Evolutionary conservation across 306 rosid genomes (phyloP), one percentile per base, ranked within the genome.

Genomic region (Medicago lupulina): DNA sequence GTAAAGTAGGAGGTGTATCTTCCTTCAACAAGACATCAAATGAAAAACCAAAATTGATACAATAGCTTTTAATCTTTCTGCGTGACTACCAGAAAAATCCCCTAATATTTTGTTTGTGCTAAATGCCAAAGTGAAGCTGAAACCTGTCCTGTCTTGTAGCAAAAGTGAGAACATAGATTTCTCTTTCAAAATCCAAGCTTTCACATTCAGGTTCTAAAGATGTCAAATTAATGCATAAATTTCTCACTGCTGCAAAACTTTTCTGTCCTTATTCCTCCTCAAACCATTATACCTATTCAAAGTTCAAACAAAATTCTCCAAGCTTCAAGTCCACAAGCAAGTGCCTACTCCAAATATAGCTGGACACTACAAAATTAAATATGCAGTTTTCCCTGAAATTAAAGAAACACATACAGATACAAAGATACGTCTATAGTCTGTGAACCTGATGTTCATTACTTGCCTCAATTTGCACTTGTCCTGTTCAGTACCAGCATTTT

Each of bases 401-500:
- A 68, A 23, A 31, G 41, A 59, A 69, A 69, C 63, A 10, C 43
- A 67, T 10, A 18, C 17, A 23, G 75, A 57, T 43, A 57, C 34
- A 23, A 8, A 55, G 46, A 17, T 43, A 36, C 28, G 38, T 57
- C 62, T 57, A 21, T 21, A 57, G 38, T 55, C 36, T n/a, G 12
- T 40, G 67, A 55, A 39, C 15, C 14, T 16, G 75, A 44, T 18
- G 54, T 15, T 68, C 31, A n/a, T 76, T 66, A 54, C 58, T 41
- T 64, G 75, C 50, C 66, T 73, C 46, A 16, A 14, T 66, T 41
- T 64, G 75, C 50, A 73, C 55, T 46, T 16, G 18, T 66, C 75
- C 36, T 66, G 59, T 66, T 66, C 5, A 46, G 70, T 31, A 34
- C 19, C 70, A 28, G 36, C 41, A 64, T 79, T 64, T 31, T 54